Evolutionary conservation across 2,329 filamentous ascomycete species (phyloP).

Genomic region (Alternaria sp.): DNA sequence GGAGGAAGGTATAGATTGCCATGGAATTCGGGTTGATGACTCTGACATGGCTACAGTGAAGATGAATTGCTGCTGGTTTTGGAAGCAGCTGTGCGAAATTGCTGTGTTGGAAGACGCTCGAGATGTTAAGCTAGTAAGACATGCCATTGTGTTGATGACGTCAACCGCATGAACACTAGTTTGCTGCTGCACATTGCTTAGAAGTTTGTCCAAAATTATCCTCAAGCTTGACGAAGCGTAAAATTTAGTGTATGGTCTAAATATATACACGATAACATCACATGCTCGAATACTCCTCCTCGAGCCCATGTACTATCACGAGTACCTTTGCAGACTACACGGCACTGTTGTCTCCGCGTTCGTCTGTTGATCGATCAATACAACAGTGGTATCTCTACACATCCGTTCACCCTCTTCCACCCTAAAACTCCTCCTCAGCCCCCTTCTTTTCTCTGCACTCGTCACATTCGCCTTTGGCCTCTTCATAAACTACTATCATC

Average conservation of each 20-base stretch:
- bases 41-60: background rate
- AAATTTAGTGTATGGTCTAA: background rate
- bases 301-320: background rate
- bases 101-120: background rate
- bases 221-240: background rate
- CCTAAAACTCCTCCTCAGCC: background rate
- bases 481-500: constrained; percentile 1
- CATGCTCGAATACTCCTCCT: background rate
- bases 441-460: constrained; percentile 8
- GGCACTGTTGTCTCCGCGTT: too few species aligned
- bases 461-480: background rate
- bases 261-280: background rate
- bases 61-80: background rate
- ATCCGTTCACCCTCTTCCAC: background rate
- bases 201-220: background rate
- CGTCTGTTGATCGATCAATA: background rate
- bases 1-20: constrained; percentile 39
- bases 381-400: background rate
- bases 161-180: background rate
- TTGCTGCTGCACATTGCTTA: background rate
- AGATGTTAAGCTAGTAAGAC: background rate
- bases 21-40: constrained; percentile 21
- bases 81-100: background rate
- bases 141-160: constrained; percentile 2
- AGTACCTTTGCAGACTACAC: background rate